These are phyloP conservation scores for Crithidia fasciculata DNA, from an alignment of 208 protist genomes.

Conservation along the genomic window DNA sequence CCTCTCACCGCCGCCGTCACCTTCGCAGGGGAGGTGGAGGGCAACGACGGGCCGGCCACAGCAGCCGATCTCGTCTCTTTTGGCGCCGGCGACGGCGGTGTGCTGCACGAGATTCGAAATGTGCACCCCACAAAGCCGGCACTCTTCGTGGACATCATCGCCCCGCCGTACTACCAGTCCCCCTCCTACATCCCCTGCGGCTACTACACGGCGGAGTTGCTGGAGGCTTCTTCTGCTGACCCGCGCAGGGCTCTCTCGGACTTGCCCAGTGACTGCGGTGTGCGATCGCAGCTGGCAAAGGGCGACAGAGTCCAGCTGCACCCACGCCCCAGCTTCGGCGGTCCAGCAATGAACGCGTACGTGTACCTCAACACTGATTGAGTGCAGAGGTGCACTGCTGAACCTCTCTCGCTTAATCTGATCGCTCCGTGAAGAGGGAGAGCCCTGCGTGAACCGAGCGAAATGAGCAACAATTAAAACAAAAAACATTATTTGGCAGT, in stretches of 20 bases:
- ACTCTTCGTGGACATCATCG: conserved; percentile 75
- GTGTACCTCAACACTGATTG: conserved; percentile 23
- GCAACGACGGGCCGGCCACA: background rate
- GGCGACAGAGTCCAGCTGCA: conserved; percentile 39
- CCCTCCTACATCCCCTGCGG: conserved; percentile 55
- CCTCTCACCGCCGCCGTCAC: background rate
- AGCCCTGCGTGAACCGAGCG: too few species aligned
- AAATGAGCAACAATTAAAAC: too few species aligned
- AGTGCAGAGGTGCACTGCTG: background rate
- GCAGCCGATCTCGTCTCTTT: conserved; percentile 13
- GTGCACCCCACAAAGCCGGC: conserved; percentile 42
- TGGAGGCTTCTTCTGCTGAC: too few species aligned
- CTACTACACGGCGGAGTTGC: conserved; percentile 46
- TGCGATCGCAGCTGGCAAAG: conserved; percentile 15
- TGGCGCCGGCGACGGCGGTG: conserved; percentile 38
- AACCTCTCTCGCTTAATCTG: too few species aligned
- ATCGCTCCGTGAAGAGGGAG: too few species aligned
- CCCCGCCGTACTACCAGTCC: conserved; percentile 62
- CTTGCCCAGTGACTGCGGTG: conserved; percentile 16
- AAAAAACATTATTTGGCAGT: too few species aligned
- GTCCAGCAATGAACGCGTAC: conserved; percentile 55
- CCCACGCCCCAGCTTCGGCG: conserved; percentile 37
- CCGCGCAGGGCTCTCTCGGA: too few species aligned
- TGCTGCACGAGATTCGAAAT: conserved; percentile 76
- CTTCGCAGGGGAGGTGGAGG: conserved; percentile 30